Percentiles rank a stretch among this genome's conserved stretches.
Evolutionary conservation across 352 stramenopile species (phyloP).

Genomic region (Globisporangium cederbergense): DNA sequence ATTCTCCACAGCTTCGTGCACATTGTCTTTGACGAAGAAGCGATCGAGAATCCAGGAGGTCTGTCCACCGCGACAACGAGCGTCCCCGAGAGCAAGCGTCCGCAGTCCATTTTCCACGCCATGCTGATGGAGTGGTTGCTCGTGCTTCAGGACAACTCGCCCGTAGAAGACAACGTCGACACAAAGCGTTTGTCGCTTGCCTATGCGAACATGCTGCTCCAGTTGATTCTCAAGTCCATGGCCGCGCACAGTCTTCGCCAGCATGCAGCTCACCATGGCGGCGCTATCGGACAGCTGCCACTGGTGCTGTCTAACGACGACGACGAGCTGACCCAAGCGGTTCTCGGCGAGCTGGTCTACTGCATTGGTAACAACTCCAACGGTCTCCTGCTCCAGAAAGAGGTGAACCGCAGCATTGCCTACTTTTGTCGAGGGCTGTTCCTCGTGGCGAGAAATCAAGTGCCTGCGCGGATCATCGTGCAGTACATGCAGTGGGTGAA

Average conservation of each 20-base stretch:
- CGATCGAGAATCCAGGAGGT: conserved; percentile 11
- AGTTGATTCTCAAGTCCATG: conserved; percentile 68
- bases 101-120: conserved; percentile 33
- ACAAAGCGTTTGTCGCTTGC: conserved; percentile 42
- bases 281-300: conserved; percentile 10
- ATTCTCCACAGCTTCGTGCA: conserved; percentile 54
- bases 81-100: conserved; percentile 7
- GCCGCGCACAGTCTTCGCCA: conserved; percentile 35
- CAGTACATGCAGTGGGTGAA: conserved; percentile 46
- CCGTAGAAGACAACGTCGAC: conserved; percentile 35
- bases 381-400: conserved; percentile 52
- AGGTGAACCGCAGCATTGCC: conserved; percentile 61
- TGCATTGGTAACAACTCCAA: conserved; percentile 29
- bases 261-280: background rate
- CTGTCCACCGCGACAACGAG: background rate
- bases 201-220: conserved; percentile 53
- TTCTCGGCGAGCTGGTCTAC: conserved; percentile 40
- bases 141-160: conserved; percentile 41
- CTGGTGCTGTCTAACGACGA: conserved; percentile 22
- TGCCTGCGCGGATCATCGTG: conserved; percentile 39
- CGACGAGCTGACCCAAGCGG: conserved; percentile 37
- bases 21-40: conserved; percentile 53
- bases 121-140: conserved; percentile 54
- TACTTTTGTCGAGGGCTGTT: conserved; percentile 57
- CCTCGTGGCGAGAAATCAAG: conserved; percentile 39